A percentile compares a stretch with the other conserved stretches of the same genome.
Conservation (phyloP, 257 asterid species). For the Solanum chilense region DNA sequence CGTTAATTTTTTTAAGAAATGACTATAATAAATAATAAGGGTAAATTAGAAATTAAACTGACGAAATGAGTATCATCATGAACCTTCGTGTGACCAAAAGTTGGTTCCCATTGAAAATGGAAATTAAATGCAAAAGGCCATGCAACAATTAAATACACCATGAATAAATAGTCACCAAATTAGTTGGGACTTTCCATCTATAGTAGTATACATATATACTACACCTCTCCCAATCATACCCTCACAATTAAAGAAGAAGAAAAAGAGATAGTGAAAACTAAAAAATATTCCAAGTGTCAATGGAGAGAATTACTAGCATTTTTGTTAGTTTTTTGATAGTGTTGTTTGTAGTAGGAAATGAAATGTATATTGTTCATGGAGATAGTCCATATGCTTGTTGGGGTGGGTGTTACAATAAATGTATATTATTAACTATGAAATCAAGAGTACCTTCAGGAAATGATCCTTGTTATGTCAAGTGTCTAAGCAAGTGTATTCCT, state of each 20-base stretch:
- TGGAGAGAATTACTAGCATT: background rate
- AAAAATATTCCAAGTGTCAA: constrained; percentile 1
- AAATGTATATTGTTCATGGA: background rate
- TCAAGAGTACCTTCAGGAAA: background rate
- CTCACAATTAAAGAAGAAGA: too few species aligned
- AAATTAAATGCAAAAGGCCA: background rate
- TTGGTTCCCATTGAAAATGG: background rate
- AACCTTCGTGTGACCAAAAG: background rate
- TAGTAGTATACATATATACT: constrained; percentile 4
- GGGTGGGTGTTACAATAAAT: constrained; percentile 57
- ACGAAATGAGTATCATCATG: too few species aligned
- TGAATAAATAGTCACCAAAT: constrained; percentile 5
- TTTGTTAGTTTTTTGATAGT: constrained; percentile 4
- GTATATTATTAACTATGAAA: constrained; percentile 6
- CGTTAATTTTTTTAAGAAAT: too few species aligned
- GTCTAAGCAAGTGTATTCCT: constrained; percentile 32
- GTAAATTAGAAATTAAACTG: too few species aligned
- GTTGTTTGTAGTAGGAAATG: background rate
- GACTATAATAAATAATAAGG: too few species aligned
- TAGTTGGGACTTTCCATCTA: constrained; percentile 22
- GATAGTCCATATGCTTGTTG: constrained; percentile 28
- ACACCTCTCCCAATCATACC: background rate
- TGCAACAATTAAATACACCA: constrained; percentile 6
- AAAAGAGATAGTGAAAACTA: background rate
- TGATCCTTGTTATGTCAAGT: constrained; percentile 24